Conservation (phyloP, 805 yeast genomes). For the Kockiozyma suomiensis region DNA sequence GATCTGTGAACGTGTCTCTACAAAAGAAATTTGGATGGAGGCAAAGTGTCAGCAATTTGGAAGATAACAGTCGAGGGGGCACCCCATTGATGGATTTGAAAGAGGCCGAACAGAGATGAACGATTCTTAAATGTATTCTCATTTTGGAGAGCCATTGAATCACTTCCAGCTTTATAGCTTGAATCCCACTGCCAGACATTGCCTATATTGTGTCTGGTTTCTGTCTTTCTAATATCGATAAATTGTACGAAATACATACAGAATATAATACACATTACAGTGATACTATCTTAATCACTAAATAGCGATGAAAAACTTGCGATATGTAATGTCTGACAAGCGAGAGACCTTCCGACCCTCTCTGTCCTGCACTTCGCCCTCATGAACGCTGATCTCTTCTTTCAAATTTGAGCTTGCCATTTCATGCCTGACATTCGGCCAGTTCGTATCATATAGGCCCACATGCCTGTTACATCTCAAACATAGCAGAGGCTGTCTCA, state of each 20-base stretch:
- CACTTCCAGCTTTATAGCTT: no score
- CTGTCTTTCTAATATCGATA: not conserved
- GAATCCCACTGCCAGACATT: not conserved
- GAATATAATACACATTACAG: not conserved
- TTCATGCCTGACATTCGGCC: constrained; percentile 37
- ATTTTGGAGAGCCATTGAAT: no score
- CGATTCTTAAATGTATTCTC: no score
- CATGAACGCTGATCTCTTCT: not conserved
- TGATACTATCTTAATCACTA: no score
- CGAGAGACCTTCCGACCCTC: not conserved
- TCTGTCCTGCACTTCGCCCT: constrained; percentile 3
- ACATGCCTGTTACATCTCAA: constrained; percentile 43
- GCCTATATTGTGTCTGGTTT: not conserved
- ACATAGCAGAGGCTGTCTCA: constrained; percentile 29
- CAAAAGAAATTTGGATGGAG: constrained; percentile 26
- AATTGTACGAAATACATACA: no score
- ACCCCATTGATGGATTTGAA: constrained; percentile 34
- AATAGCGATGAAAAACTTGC: not conserved
- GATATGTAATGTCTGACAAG: not conserved
- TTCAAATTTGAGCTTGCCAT: not conserved
- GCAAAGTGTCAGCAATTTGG: not conserved
- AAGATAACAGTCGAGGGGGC: constrained; percentile 30
- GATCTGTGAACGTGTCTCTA: constrained; percentile 9
- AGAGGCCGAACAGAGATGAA: constrained; percentile 32
- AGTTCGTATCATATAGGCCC: constrained; percentile 36